Evolutionary conservation across 345 rosid species (phyloP), one percentile per base, ranked within the genome.

Genomic region (Populus euphratica): DNA sequence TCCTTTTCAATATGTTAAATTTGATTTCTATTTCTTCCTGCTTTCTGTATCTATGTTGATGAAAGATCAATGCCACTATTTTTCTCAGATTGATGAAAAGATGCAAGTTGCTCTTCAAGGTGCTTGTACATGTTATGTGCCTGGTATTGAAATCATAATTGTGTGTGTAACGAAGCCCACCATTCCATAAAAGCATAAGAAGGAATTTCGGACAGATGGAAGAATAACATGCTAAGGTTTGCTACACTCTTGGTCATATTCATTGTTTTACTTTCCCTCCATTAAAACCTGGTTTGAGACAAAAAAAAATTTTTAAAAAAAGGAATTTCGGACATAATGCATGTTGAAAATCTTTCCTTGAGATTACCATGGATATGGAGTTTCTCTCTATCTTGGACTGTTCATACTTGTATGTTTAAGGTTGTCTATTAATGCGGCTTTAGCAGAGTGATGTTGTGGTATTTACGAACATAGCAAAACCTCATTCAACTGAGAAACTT

Each of bases 101-200:
- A 95, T 93, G 98, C 90, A 91, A 87, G 99, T 91, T 43, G 96
- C 97, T 81, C 97, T 95, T 78, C 99, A 95, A 78, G 91, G 50
- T 81, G 96, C 90, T 82, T 95, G 99, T 85, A 95, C 98, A 6
- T 85, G 89, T 27, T 93, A 89, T 86, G 97, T 98, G 76, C 98
- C 95, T 21, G 99, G 99, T 71, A 93, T 95, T 73, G 97, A 95
- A 77, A 93, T 94, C 72, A 73, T 94, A 78, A 91, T 93, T 61
- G 98, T 93, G 59, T 91, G 98, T 79, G 98, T 94, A 69, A 94
- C 93, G n/a, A 94, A 94, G 83, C 97, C 98, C 1, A 79, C 82
- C 10, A 94, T 94, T 68, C 98, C 98, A 44, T 27, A 87, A 89
- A 11, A 91, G 91, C 79, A 91, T 94, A 21, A 90, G 88, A 81